Base-by-base conservation (phyloP, 1,284 basidiomycete genomes). In the Paramarasmius palmivorus region DNA sequence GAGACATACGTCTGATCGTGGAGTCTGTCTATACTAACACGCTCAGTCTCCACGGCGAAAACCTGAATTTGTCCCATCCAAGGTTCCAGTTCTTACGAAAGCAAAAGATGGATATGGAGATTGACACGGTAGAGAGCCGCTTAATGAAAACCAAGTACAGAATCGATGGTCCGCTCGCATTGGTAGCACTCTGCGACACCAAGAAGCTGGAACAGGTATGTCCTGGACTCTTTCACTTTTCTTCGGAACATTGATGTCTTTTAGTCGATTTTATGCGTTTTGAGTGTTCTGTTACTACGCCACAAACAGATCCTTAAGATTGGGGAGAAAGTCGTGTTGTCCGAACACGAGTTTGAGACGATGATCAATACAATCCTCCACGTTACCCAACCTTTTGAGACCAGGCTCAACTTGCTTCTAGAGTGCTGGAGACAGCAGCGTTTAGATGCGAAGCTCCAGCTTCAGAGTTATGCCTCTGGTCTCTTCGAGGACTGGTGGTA, bases 401-500 rank as follows among this genome's bases (percentile, higher is more conserved):
- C 20, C 41, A 44, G 41, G 22, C 23, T 44, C 3, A 29, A 44
- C n/a, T 15, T 44, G 10, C 41, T 44, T 2, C 15, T 44, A 22
- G 41, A 44, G n/a, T 44, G 41, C n/a, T 44, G 41, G 41, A 20
- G 41, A n/a, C 41, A 44, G 23, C 41, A 44, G 22, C n/a, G 41
- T 9, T 14, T 44, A n/a, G 20, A 44, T 23, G 41, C 41, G 10
- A 20, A 25, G 23, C 23, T 44, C 2, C 41, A 44, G 25, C 41
- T 44, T 25, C 41, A 44, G 25, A 44, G 41, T 44, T 44, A 23
- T 44, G 41, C 41, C 22, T 44, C 41, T 20, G 41, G 41, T 25
- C 23, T 44, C 20, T 44, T 44, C 15, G 41, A 44, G 25, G 41
- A 44, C 25, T 44, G 41, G 41, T 44, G 41, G 41, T 22, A 23